Conservation (phyloP, 176 grass and related monocot genomes). For the Eremochloa ophiuroides region DNA sequence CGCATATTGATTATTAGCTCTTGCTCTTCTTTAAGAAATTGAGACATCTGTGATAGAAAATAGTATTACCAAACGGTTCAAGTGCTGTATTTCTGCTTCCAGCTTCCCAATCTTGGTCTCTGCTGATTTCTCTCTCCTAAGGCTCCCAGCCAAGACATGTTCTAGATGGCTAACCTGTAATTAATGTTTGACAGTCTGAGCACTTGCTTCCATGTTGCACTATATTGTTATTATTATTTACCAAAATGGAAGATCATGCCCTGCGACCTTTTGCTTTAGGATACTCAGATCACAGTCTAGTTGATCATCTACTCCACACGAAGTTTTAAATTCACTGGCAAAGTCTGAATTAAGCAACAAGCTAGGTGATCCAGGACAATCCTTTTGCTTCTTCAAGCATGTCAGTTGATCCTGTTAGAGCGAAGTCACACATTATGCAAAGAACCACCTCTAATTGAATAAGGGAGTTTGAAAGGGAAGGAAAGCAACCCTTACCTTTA, state of each 20-base stretch:
- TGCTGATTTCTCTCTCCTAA: conserved; percentile 80
- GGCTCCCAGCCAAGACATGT: conserved; percentile 62
- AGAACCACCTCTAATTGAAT: no score
- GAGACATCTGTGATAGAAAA: not conserved
- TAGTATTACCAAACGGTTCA: conserved; percentile 70
- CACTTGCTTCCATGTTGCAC: not conserved
- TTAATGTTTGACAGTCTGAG: conserved; percentile 13
- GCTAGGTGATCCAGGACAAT: conserved; percentile 34
- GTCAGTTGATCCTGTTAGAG: conserved; percentile 58
- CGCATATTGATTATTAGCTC: not conserved
- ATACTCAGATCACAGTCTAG: conserved; percentile 39
- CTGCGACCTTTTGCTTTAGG: conserved; percentile 59
- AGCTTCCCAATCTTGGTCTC: conserved; percentile 59
- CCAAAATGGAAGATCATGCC: not conserved
- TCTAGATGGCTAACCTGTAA: conserved; percentile 69
- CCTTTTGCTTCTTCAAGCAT: conserved; percentile 59
- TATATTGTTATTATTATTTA: conserved; percentile 20
- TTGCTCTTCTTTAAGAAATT: not conserved
- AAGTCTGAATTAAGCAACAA: conserved; percentile 43
- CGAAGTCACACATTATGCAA: conserved; percentile 2
- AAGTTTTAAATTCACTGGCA: conserved; percentile 42
- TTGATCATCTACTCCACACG: conserved; percentile 31
- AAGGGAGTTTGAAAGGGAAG: not conserved
- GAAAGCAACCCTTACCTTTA: conserved; percentile 52
- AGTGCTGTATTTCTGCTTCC: conserved; percentile 76